These are phyloP conservation scores for Hymenoscyphus occultus DNA, from an alignment of 2,329 filamentous ascomycete genomes.

Conservation along the genomic window DNA sequence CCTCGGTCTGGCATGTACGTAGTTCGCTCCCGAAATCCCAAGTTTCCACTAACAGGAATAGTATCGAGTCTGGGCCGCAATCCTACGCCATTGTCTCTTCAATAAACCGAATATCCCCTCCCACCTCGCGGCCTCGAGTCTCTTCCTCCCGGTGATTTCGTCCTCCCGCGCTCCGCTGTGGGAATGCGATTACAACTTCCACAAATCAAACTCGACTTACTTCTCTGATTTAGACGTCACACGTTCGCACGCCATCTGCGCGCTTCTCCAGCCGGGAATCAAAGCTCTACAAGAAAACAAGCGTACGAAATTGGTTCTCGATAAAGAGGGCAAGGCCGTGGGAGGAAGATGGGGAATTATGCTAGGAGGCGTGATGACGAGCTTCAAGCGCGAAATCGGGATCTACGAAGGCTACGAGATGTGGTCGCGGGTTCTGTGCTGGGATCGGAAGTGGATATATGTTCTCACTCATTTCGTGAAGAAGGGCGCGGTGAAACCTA, in stretches of 20 bases:
- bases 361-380: slow-evolving; percentile 70
- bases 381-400: slow-evolving; percentile 70
- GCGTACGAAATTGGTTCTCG: slow-evolving; percentile 46
- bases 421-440: slow-evolving; percentile 66
- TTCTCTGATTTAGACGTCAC: slow-evolving; percentile 69
- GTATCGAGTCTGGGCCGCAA: slow-evolving; percentile 47
- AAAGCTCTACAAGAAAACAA: slow-evolving; percentile 49
- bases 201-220: slow-evolving; percentile 70
- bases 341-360: slow-evolving; percentile 58
- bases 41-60: slow-evolving; percentile 24
- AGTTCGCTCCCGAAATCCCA: background rate
- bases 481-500: slow-evolving; percentile 55
- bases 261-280: slow-evolving; percentile 60
- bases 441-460: slow-evolving; percentile 83
- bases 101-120: slow-evolving; percentile 39
- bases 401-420: slow-evolving; percentile 70
- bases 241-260: slow-evolving; percentile 75
- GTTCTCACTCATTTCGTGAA: slow-evolving; percentile 71
- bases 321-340: slow-evolving; percentile 44
- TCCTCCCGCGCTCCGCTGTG: slow-evolving; percentile 55
- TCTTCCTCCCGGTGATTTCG: slow-evolving; percentile 62
- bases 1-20: slow-evolving; percentile 59
- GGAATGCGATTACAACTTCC: slow-evolving; percentile 71
- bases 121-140: slow-evolving; percentile 33
- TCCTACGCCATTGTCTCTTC: slow-evolving; percentile 44